phyloP scores from a whole-genome alignment of 345 rosid species.

The Kandelia obovata region DNA sequence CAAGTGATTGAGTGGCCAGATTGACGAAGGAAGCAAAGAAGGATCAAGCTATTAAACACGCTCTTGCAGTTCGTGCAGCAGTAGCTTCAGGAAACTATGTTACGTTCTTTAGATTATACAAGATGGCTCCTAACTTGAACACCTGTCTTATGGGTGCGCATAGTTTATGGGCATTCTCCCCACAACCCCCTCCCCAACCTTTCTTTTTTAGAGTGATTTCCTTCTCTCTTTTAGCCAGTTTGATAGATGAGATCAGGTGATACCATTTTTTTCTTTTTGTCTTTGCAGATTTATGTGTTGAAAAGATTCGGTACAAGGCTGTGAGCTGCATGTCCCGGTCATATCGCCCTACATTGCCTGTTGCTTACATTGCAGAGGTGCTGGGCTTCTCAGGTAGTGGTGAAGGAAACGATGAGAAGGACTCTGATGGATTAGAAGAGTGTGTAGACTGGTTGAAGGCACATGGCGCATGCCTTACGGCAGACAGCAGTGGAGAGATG shows the following conservation, averaged over 20 bases:
- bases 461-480: conserved; percentile 68
- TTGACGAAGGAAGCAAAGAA: conserved; percentile 67
- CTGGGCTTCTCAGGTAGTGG: conserved; percentile 53
- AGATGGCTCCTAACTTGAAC: conserved; percentile 83
- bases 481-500: conserved; percentile 66
- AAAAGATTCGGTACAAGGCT: conserved; percentile 92
- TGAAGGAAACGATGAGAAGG: conserved; percentile 57
- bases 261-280: not conserved
- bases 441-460: conserved; percentile 85
- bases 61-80: conserved; percentile 91
- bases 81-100: conserved; percentile 90
- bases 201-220: not conserved
- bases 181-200: too few species aligned
- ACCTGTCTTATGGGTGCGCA: conserved; percentile 83
- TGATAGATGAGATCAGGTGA: not conserved
- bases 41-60: conserved; percentile 83
- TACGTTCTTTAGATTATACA: conserved; percentile 78
- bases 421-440: conserved; percentile 53
- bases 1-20: conserved; percentile 37
- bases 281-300: conserved; percentile 76
- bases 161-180: not conserved
- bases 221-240: not conserved
- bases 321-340: conserved; percentile 79
- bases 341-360: conserved; percentile 85
- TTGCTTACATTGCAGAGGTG: conserved; percentile 64